Evolutionary conservation across 1,284 basidiomycete genomes (phyloP).

Genomic region (Tausonia pullulans): DNA sequence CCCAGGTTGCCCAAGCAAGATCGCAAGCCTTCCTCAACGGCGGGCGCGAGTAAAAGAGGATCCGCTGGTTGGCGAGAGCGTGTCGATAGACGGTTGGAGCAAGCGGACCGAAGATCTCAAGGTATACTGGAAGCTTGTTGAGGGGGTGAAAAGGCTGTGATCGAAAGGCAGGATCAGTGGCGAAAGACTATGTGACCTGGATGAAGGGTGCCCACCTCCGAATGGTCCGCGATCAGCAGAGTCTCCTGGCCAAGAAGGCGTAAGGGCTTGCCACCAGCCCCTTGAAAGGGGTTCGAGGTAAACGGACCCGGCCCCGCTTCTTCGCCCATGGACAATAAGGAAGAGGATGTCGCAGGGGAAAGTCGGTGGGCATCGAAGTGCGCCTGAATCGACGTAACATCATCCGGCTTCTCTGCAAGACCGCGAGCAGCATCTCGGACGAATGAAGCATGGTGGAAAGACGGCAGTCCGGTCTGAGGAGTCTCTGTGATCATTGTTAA

Average conservation of each 20-base stretch:
- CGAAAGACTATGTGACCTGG: too few relatives aligned
- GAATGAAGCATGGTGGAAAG: slow-evolving; percentile 2
- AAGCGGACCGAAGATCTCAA: not conserved
- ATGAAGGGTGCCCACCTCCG: too few relatives aligned
- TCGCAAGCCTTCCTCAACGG: not conserved
- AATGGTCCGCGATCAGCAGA: too few relatives aligned
- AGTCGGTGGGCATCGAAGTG: not conserved
- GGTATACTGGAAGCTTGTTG: not conserved
- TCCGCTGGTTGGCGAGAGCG: not conserved
- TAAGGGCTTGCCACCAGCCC: too few relatives aligned
- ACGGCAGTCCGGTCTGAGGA: not conserved
- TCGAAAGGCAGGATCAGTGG: too few relatives aligned
- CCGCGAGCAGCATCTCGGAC: not conserved
- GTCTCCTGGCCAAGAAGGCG: too few relatives aligned
- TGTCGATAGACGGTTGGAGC: not conserved
- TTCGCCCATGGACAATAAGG: too few relatives aligned
- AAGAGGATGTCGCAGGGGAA: not conserved
- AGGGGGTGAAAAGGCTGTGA: not conserved
- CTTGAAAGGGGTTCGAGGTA: too few relatives aligned
- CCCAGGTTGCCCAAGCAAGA: slow-evolving; percentile 1
- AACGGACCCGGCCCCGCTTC: too few relatives aligned
- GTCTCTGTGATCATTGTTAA: too few relatives aligned
- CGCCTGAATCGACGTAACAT: not conserved
- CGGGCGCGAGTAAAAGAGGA: slow-evolving; percentile 1
- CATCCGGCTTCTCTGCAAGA: not conserved